Evolutionary conservation across 2,329 filamentous ascomycete species (phyloP).

Genomic region (Trichophaea hybrida): DNA sequence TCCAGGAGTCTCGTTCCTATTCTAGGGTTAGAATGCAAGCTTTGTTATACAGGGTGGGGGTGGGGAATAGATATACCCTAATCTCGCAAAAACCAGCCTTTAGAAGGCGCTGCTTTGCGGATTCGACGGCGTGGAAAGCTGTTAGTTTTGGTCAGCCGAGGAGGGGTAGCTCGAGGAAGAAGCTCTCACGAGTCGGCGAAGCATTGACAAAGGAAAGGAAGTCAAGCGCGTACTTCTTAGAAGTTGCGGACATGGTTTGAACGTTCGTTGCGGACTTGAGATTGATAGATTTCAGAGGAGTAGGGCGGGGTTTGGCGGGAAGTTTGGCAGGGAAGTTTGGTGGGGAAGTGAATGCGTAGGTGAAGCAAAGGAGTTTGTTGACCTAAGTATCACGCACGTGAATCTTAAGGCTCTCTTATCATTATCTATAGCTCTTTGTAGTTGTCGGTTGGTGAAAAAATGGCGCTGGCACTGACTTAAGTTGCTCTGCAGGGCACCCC

Average conservation of each 20-base stretch:
- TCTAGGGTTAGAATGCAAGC: conserved; percentile 3
- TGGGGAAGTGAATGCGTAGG: conserved; percentile 10
- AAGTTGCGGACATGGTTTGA: conserved; percentile 19
- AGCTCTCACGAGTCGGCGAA: conserved; percentile 65
- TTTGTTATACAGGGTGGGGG: background rate
- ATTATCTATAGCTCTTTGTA: too few relatives aligned
- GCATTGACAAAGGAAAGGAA: conserved; percentile 43
- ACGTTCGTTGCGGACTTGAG: background rate
- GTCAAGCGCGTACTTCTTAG: conserved; percentile 26
- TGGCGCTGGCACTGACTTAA: too few relatives aligned
- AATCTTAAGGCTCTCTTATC: too few relatives aligned
- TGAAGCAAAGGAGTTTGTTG: background rate
- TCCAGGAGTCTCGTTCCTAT: conserved; percentile 77
- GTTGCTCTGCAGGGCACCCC: too few relatives aligned
- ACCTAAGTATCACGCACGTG: too few relatives aligned
- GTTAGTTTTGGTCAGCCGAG: conserved; percentile 9
- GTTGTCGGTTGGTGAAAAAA: too few relatives aligned
- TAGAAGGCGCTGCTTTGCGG: conserved; percentile 59
- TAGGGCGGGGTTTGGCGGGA: background rate
- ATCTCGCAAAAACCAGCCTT: conserved; percentile 77
- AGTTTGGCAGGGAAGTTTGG: background rate
- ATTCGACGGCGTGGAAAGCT: conserved; percentile 91
- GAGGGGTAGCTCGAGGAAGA: too few relatives aligned
- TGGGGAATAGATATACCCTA: conserved; percentile 37
- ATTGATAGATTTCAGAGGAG: background rate